Conservation (phyloP, 2,329 filamentous ascomycete species). For the Furcasterigmium sp. region DNA sequence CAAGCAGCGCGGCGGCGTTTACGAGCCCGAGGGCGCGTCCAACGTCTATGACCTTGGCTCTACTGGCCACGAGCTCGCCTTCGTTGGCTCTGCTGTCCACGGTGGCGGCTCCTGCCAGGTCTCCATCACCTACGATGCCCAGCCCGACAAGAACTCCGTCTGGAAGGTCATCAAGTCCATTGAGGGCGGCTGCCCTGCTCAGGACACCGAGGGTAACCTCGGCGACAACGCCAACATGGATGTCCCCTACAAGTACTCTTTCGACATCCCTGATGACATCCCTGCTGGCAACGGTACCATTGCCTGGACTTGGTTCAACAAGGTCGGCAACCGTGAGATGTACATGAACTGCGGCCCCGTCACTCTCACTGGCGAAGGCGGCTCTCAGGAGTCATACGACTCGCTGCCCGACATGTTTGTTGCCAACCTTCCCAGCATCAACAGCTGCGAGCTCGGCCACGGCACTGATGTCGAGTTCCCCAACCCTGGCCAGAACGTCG, state of each 20-base stretch:
- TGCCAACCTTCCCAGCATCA: conserved; percentile 58
- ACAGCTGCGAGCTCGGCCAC: conserved; percentile 50
- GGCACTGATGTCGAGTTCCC: conserved; percentile 60
- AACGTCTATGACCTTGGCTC: conserved; percentile 64
- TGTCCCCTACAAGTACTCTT: conserved; percentile 58
- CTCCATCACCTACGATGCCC: conserved; percentile 72
- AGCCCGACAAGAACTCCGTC: conserved; percentile 58
- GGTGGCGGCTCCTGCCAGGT: conserved; percentile 93
- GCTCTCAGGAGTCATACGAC: conserved; percentile 47
- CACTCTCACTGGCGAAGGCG: conserved; percentile 51
- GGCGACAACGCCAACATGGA: conserved; percentile 34
- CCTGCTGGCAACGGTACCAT: conserved; percentile 73
- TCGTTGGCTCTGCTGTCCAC: conserved; percentile 71
- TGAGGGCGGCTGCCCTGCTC: conserved; percentile 76
- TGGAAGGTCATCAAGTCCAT: conserved; percentile 92
- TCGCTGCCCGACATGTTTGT: conserved; percentile 70
- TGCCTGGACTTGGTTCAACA: conserved; percentile 95
- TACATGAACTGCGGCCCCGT: conserved; percentile 95
- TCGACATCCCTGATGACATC: conserved; percentile 65
- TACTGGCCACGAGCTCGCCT: conserved; percentile 49
- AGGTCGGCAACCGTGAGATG: conserved; percentile 87
- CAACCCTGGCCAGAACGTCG: conserved; percentile 55
- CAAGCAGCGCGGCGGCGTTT: conserved; percentile 53
- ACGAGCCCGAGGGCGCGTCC: conserved; percentile 37
- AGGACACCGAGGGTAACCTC: conserved; percentile 52